These are phyloP conservation scores for Cymbopogon citratus DNA, from an alignment of 176 grass and related monocot genomes.

Conservation along the genomic window DNA sequence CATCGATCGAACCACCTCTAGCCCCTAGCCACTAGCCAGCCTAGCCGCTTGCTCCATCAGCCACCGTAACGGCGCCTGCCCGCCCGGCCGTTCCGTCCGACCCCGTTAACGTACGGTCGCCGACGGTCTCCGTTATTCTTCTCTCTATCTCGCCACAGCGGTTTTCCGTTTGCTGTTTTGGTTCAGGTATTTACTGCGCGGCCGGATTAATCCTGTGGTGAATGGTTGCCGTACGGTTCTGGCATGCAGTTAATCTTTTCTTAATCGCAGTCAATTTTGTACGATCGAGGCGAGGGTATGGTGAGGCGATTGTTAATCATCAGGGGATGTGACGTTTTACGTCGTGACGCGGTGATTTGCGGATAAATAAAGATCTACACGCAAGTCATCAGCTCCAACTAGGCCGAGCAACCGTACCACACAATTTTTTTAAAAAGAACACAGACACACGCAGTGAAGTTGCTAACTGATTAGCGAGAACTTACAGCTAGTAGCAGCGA, in stretches of 20 bases:
- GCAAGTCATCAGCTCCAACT: slow-evolving; percentile 21
- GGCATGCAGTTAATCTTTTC: not conserved
- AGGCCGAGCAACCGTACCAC: not conserved
- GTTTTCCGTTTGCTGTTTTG: too few species aligned
- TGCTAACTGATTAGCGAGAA: not conserved
- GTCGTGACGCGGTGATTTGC: not conserved
- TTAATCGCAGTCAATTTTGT: not conserved
- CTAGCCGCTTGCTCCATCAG: not conserved
- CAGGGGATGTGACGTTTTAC: not conserved
- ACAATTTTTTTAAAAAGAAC: not conserved
- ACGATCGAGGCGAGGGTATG: not conserved
- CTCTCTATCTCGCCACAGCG: too few species aligned
- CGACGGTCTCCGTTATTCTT: not conserved
- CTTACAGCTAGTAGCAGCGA: not conserved
- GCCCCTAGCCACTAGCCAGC: not conserved
- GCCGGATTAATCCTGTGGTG: not conserved
- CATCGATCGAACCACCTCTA: not conserved
- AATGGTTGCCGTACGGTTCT: not conserved
- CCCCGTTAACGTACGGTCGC: not conserved
- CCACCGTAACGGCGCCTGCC: not conserved
- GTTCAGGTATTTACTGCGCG: not conserved
- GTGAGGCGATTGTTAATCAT: not conserved
- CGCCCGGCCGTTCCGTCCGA: not conserved
- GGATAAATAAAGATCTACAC: too few species aligned
- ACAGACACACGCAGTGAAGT: not conserved